Evolutionary conservation across 1,284 basidiomycete genomes (phyloP).

Genomic region (Ceratobasidium sp.): DNA sequence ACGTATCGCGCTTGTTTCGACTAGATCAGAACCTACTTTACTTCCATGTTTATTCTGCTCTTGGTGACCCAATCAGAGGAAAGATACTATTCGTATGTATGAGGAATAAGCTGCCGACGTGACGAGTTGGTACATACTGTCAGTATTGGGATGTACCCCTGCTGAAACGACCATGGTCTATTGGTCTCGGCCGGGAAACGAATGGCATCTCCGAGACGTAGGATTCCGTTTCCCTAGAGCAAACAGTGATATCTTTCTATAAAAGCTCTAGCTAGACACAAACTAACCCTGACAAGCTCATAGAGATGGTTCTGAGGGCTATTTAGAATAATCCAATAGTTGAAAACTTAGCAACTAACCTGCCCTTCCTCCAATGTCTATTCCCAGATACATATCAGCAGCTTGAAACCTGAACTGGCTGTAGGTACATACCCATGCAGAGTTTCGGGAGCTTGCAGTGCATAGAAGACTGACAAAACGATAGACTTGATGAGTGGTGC

Average conservation of each 20-base stretch:
- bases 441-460: conserved; percentile 61
- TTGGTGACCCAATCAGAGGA: conserved; percentile 71
- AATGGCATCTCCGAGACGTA: conserved; percentile 63
- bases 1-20: too few species aligned
- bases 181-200: conserved; percentile 52
- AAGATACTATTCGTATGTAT: conserved; percentile 60
- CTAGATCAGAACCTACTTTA: conserved; percentile 60
- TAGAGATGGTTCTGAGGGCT: conserved; percentile 58
- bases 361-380: conserved; percentile 66
- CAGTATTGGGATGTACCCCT: conserved; percentile 66
- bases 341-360: conserved; percentile 52
- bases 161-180: conserved; percentile 66
- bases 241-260: background rate
- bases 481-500: conserved; percentile 57
- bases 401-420: background rate
- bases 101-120: background rate
- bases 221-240: conserved; percentile 62
- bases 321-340: conserved; percentile 33
- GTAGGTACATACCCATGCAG: conserved; percentile 61
- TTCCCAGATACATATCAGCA: conserved; percentile 15
- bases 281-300: conserved; percentile 57
- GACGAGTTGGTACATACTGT: conserved; percentile 56
- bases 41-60: conserved; percentile 64
- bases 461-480: conserved; percentile 61
- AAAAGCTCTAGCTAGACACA: background rate